Percentiles rank a stretch among this genome's conserved stretches.
Conservation (phyloP, 305 asterid species). For the Solanum aculeatissimum region DNA sequence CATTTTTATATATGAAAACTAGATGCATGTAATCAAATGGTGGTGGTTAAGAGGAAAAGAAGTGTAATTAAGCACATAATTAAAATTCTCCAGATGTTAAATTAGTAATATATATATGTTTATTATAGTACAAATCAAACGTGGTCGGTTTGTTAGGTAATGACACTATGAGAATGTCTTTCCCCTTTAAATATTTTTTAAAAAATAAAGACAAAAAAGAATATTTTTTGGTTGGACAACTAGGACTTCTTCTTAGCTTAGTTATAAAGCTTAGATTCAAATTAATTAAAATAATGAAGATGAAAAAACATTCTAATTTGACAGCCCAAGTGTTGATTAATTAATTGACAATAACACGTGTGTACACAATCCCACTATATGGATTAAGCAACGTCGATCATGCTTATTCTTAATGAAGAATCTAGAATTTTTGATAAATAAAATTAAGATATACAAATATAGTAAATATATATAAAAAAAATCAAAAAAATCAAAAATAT, state of each 20-base stretch:
- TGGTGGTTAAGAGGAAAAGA: not conserved
- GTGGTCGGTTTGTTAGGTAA: slow-evolving; percentile 22
- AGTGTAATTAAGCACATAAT: not conserved
- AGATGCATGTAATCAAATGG: not conserved
- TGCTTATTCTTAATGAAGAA: not conserved
- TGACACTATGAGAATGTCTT: not conserved
- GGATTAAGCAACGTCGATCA: not conserved
- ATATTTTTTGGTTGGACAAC: slow-evolving; percentile 17
- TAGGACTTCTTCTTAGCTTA: not conserved
- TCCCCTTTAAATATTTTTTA: not conserved
- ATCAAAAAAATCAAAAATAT: too few species aligned
- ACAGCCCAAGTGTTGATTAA: not conserved
- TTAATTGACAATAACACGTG: slow-evolving; percentile 1
- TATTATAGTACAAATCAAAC: not conserved
- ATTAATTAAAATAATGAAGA: not conserved
- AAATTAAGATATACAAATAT: not conserved
- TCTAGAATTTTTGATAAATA: not conserved
- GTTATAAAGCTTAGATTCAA: not conserved
- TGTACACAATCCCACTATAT: not conserved
- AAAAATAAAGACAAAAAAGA: slow-evolving; percentile 7
- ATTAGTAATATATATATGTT: not conserved
- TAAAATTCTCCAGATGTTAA: not conserved
- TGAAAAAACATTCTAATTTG: not conserved
- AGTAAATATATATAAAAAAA: too few species aligned
- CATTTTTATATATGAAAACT: not conserved